Base-by-base conservation (phyloP, 768 basidiomycete genomes). In the Amanita jacksonii region DNA sequence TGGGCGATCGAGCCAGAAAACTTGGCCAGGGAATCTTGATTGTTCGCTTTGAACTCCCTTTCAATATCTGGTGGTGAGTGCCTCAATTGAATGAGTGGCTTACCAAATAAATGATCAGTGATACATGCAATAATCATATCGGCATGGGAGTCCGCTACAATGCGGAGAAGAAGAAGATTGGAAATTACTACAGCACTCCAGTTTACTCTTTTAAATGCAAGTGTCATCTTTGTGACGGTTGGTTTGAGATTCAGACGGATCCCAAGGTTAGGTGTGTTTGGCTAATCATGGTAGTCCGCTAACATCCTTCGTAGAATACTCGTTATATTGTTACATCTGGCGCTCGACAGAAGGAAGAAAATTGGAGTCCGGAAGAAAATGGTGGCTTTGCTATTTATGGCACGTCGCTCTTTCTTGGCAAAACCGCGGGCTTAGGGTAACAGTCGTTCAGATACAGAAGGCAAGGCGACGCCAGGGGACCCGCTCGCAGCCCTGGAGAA, bases 131-230 rank as follows among this genome's bases (percentile, higher is more conserved):
- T 61, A 85, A 85, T 53, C 96, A 98, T 65, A 89, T 99, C 40
- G 96, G 96, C 8, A 96, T 96, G 78, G 96, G 96, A 18, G 96
- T 99, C 1, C 86, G 96, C n/a, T 99, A 97, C 70, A 99, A 99
- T 52, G 96, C 96, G 0, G 93, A 98, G 63, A 99, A 99, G 77
- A 85, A 85, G 69, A 97, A 94, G 62, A 76, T 97, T 25, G 96
- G 96, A 10, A 79, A 76, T 46, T 99, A 99, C 63, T 91, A 85
- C 58, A 88, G 89, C 5, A 97, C 93, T 0, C 87, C 92, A 8
- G 97, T 99, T 43, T 98, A 69, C 58, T 86, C 83, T 5, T 99
- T 99, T 61, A 76, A 92, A 36, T 98, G 96, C 65, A 99, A 99
- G 74, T 99, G 94, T 57, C 93, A 97, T 61, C 65, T 97, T 1